phyloP scores from a whole-genome alignment of 2,329 filamentous ascomycete species.

The Fusarium sp. region DNA sequence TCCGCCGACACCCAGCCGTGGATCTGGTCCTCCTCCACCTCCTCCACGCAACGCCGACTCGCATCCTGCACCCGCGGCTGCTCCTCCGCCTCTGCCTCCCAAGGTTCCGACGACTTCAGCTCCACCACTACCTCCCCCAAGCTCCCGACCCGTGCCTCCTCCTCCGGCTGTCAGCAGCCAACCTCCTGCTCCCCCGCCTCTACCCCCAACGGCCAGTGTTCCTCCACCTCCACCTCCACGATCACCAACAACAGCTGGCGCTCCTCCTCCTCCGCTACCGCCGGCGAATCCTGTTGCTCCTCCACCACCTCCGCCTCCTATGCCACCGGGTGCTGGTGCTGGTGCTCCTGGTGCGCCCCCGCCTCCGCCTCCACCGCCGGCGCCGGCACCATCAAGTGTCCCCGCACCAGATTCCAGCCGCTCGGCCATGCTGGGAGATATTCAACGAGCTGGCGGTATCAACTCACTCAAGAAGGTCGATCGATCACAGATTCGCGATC shows the following conservation, averaged over 20 bases:
- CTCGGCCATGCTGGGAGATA: constrained; percentile 74
- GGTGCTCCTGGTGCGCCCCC: constrained; percentile 21
- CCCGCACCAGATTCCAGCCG: constrained; percentile 61
- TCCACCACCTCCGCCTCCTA: constrained; percentile 42
- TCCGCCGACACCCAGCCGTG: constrained; percentile 79
- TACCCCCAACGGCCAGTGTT: constrained; percentile 54
- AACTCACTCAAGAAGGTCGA: constrained; percentile 80
- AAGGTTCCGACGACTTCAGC: constrained; percentile 59
- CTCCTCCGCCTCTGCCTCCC: constrained; percentile 59
- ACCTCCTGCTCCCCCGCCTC: constrained; percentile 56
- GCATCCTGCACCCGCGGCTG: constrained; percentile 47
- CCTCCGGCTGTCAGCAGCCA: constrained; percentile 56
- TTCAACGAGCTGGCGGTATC: constrained; percentile 75
- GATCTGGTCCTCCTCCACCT: constrained; percentile 77
- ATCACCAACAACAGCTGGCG: constrained; percentile 41
- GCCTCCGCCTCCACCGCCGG: constrained; percentile 61
- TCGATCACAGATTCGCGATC: constrained; percentile 74
- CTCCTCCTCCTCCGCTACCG: constrained; percentile 61
- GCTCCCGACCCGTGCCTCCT: constrained; percentile 63
- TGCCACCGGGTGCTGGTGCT: constrained; percentile 36
- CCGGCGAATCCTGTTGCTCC: constrained; percentile 52
- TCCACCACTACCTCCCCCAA: constrained; percentile 63
- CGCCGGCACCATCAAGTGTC: constrained; percentile 63
- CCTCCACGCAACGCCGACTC: constrained; percentile 58
- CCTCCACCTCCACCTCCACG: constrained; percentile 49